phyloP scores from a whole-genome alignment of 2,329 filamentous ascomycete species.

The Gyromitra esculenta region DNA sequence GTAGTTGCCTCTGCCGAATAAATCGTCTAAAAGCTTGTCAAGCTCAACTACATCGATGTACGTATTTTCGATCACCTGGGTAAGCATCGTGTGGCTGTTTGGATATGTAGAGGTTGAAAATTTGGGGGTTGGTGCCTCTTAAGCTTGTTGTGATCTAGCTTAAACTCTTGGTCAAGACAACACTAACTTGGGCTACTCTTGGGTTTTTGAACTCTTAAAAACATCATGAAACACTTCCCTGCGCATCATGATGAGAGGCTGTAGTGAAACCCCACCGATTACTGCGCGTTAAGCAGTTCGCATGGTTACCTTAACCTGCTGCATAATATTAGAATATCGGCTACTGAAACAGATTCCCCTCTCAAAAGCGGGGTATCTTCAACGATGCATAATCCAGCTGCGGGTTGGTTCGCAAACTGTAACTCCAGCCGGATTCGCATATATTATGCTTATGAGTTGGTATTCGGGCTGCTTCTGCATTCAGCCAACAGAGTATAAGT shows the following conservation, averaged over 20 bases:
- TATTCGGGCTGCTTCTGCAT: slow-evolving; percentile 1
- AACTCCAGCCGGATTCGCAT: not conserved
- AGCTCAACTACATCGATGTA: not conserved
- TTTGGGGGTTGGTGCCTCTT: not conserved
- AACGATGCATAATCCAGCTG: not conserved
- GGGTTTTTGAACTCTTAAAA: too few relatives aligned
- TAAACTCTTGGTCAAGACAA: too few relatives aligned
- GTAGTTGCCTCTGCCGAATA: not conserved
- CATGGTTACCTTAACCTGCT: not conserved
- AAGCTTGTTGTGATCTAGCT: too few relatives aligned
- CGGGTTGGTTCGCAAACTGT: not conserved
- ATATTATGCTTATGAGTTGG: not conserved
- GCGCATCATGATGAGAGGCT: not conserved
- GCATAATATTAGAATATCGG: not conserved
- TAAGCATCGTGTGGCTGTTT: not conserved
- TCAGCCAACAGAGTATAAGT: too few relatives aligned
- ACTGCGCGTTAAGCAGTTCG: not conserved
- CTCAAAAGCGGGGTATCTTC: not conserved
- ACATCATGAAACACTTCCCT: not conserved
- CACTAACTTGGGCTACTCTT: not conserved
- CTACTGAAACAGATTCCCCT: too few relatives aligned
- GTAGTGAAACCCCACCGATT: not conserved
- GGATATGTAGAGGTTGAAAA: not conserved
- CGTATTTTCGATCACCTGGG: not conserved
- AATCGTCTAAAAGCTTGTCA: not conserved